phyloP scores from a whole-genome alignment of 345 rosid genomes.

The Boechera divaricarpa region DNA sequence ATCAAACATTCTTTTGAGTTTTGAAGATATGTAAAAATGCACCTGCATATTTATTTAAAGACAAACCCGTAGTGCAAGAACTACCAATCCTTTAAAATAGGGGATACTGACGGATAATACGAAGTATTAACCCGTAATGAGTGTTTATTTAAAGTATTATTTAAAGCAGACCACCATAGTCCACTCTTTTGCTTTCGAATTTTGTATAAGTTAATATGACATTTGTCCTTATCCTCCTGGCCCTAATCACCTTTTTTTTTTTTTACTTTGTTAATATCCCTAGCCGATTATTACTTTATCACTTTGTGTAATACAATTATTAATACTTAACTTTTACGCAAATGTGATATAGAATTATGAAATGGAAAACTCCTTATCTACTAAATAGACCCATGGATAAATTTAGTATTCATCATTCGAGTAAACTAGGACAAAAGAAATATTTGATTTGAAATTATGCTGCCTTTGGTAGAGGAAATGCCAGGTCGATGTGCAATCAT shows the following conservation, averaged over 20 bases:
- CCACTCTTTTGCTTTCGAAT: constrained; percentile 14
- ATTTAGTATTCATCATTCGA: constrained; percentile 13
- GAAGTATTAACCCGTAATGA: constrained; percentile 16
- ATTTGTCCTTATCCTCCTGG: constrained; percentile 38
- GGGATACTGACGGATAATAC: background rate
- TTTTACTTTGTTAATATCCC: background rate
- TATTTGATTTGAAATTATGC: constrained; percentile 24
- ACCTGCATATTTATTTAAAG: too few species aligned
- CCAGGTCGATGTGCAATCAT: constrained; percentile 34
- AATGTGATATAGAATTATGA: constrained; percentile 9
- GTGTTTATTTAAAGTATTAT: background rate
- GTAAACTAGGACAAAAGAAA: constrained; percentile 11
- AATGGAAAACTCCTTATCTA: constrained; percentile 18
- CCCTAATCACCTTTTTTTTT: background rate
- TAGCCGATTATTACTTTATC: constrained; percentile 22
- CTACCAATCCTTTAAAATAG: too few species aligned
- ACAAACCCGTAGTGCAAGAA: too few species aligned
- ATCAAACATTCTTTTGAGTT: too few species aligned
- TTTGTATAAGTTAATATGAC: constrained; percentile 8
- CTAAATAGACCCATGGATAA: background rate
- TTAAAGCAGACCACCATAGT: background rate
- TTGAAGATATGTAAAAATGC: too few species aligned
- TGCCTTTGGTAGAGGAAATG: constrained; percentile 12
- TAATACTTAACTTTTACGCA: constrained; percentile 31
- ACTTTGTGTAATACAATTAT: constrained; percentile 11